Percentiles rank a stretch among this genome's conserved stretches.
These are phyloP conservation scores for Fragosphaeria purpurea DNA, from an alignment of 2,329 filamentous ascomycete species.

Conservation along the genomic window DNA sequence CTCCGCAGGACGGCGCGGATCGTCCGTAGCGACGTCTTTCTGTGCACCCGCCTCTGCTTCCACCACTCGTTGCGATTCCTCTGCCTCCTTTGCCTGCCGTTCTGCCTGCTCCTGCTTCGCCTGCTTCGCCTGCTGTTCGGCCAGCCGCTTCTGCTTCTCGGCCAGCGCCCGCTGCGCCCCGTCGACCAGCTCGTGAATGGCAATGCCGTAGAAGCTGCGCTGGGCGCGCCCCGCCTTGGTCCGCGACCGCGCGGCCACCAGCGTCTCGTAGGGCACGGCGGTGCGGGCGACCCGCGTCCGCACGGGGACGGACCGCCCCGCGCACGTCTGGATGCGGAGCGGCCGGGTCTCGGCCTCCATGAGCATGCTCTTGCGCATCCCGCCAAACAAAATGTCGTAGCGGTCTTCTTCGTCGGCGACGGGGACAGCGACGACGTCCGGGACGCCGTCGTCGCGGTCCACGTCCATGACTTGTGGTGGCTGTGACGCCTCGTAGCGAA, in stretches of 20 bases:
- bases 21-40: slow-evolving; percentile 31
- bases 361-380: not conserved
- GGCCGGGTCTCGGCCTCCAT: not conserved
- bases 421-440: not conserved
- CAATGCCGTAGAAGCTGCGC: slow-evolving; percentile 80
- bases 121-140: slow-evolving; percentile 36
- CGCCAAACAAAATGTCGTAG: slow-evolving; percentile 12
- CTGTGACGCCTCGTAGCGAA: not conserved
- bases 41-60: not conserved
- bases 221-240: slow-evolving; percentile 58
- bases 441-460: too few relatives aligned
- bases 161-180: slow-evolving; percentile 53
- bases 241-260: slow-evolving; percentile 58
- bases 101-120: not conserved
- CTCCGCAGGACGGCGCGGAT: not conserved
- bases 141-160: slow-evolving; percentile 15
- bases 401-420: slow-evolving; percentile 11
- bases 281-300: slow-evolving; percentile 39
- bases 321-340: slow-evolving; percentile 30
- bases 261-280: slow-evolving; percentile 50
- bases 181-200: slow-evolving; percentile 76
- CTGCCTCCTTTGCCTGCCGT: not conserved
- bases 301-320: slow-evolving; percentile 47
- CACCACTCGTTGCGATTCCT: not conserved
- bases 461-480: too few relatives aligned